Base-by-base conservation (phyloP, 1,284 basidiomycete genomes). In the Trametes versicolor region DNA sequence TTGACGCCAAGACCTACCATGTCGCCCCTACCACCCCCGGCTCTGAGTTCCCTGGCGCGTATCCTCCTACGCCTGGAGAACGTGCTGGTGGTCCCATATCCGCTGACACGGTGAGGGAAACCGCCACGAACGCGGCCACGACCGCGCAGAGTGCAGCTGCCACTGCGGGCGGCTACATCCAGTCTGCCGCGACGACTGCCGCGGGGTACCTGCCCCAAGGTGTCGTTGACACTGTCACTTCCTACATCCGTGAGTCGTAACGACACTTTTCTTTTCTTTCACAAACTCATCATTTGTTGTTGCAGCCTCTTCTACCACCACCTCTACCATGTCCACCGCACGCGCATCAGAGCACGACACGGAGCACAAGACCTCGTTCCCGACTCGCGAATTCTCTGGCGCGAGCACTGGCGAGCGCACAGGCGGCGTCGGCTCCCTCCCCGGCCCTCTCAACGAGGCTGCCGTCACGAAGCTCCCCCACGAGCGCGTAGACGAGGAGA, bases 401-500 rank as follows among this genome's bases (percentile, higher is more conserved):
- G 66, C 73, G 0, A 54, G 51, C 25, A 51, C 71, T 4, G 68
- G 72, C 12, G 77, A 78, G 62, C 73, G 70, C 54, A 67, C 72
- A 17, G 75, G 68, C 9, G 82, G 82, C 19, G 79, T 77, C 6
- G 81, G 81, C 2, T 75, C 79, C 10, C 73, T 82, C 25, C 81
- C 81, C 1, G 81, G 81, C 2, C 65, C 66, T 2, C 62, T 73
- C 48, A 72, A 70, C 50, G 81, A 83, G 65, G 64, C 71, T 8
- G 77, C 76, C 10, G 81, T 83, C 12, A 76, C 81, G 13, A 74
- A 79, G 60, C 73, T 82, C 7, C 82, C 84, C 2, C 79, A 82
- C 10, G 81, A 80, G 59, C 69, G 71, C 21, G 54, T 39, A 29
- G 58, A 64, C n/a, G 55, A 62, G 23, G 67, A 70, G 36, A 57